Conservation (phyloP, 768 basidiomycete genomes). For the Russula earlei region DNA sequence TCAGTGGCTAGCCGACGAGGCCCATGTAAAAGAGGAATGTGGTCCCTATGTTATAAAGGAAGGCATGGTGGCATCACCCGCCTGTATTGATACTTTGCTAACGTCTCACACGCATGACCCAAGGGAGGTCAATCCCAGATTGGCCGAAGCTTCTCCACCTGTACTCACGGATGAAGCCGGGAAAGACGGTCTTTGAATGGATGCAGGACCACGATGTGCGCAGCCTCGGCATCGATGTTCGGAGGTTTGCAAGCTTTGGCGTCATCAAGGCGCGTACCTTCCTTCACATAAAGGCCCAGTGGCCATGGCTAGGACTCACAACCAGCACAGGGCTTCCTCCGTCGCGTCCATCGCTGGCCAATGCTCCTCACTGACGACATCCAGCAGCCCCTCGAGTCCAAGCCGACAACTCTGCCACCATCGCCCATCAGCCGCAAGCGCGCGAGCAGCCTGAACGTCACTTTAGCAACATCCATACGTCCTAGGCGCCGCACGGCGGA, state of each 20-base stretch:
- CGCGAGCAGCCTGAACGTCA: slow-evolving; percentile 14
- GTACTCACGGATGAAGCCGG: slow-evolving; percentile 79
- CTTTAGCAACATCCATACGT: not conserved
- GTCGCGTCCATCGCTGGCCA: slow-evolving; percentile 90
- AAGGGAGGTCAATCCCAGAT: slow-evolving; percentile 56
- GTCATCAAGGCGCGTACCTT: slow-evolving; percentile 69
- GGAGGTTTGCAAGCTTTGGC: slow-evolving; percentile 94
- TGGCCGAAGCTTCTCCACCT: slow-evolving; percentile 84
- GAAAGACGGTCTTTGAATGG: slow-evolving; percentile 81
- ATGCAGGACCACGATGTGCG: slow-evolving; percentile 68
- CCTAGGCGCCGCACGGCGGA: slow-evolving; percentile 15
- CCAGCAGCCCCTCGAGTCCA: not conserved
- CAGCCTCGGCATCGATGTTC: slow-evolving; percentile 71
- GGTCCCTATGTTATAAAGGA: slow-evolving; percentile 82
- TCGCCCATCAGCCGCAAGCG: slow-evolving; percentile 19
- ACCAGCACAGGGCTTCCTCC: slow-evolving; percentile 65
- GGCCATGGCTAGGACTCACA: not conserved
- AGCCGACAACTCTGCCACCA: slow-evolving; percentile 12
- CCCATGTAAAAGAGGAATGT: slow-evolving; percentile 82
- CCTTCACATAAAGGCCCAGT: not conserved
- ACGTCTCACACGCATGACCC: not conserved
- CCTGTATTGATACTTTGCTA: not conserved
- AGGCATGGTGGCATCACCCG: slow-evolving; percentile 32
- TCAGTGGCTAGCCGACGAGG: slow-evolving; percentile 78
- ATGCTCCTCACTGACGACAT: slow-evolving; percentile 39